Evolutionary conservation across 2,329 filamentous ascomycete genomes (phyloP).

Genomic region (Aureobasidium sp.): DNA sequence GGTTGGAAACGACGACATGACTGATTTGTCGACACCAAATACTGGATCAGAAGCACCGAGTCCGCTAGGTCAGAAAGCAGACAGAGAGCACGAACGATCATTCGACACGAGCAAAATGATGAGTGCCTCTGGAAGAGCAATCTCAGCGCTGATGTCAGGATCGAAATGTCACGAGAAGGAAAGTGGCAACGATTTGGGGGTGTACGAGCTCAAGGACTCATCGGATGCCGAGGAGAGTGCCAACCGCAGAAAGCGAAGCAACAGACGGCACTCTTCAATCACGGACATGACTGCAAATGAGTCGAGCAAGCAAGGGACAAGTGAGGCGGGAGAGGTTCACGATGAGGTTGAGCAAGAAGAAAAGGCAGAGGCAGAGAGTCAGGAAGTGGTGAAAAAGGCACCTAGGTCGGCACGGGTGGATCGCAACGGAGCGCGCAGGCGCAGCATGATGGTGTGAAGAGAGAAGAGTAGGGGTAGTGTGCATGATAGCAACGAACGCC

Average conservation of each 20-base stretch:
- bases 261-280: conserved; percentile 17
- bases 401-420: conserved; percentile 25
- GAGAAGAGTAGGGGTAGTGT: background rate
- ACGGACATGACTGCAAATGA: background rate
- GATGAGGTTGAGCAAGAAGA: background rate
- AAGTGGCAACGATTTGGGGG: conserved; percentile 23
- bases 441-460: conserved; percentile 29
- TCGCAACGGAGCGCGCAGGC: conserved; percentile 25
- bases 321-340: background rate
- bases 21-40: conserved; percentile 11
- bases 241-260: background rate
- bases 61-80: conserved; percentile 21
- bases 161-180: background rate
- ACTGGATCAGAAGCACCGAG: conserved; percentile 18
- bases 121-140: conserved; percentile 11
- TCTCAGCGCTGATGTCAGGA: conserved; percentile 19
- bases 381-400: conserved; percentile 22
- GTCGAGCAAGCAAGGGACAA: conserved; percentile 3
- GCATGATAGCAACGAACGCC: background rate
- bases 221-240: conserved; percentile 18
- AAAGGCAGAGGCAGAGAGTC: conserved; percentile 18
- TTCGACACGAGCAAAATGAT: background rate
- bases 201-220: conserved; percentile 31
- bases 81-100: conserved; percentile 4
- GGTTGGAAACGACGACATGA: conserved; percentile 28